These are phyloP conservation scores for Rubia occidens DNA, from an alignment of 305 asterid genomes.

Conservation along the genomic window DNA sequence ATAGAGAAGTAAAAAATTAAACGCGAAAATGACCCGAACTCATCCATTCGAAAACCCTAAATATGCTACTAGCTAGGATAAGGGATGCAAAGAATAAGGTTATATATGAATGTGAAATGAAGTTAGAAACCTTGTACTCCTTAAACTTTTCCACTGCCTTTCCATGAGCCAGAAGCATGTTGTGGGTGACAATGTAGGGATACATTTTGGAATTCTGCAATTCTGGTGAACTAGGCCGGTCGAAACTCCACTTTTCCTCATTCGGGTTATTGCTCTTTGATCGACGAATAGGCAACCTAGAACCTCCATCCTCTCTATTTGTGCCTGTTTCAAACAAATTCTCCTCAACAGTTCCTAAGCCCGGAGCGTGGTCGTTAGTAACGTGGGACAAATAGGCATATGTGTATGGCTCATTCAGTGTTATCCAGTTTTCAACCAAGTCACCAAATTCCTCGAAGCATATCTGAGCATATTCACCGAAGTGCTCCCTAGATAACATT, in stretches of 20 bases:
- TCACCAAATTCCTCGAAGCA: constrained; percentile 4
- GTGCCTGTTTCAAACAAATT: not conserved
- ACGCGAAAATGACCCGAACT: too few species aligned
- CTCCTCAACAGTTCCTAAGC: not conserved
- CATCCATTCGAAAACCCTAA: too few species aligned
- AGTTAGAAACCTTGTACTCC: not conserved
- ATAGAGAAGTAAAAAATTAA: too few species aligned
- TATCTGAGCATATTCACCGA: not conserved
- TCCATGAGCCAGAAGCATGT: constrained; percentile 27
- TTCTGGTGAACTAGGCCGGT: not conserved
- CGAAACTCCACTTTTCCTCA: not conserved
- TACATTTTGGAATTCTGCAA: not conserved
- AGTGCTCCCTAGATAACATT: not conserved
- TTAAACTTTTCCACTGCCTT: constrained; percentile 12
- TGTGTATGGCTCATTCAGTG: constrained; percentile 1
- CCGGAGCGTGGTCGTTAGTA: not conserved
- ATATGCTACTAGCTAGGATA: too few species aligned
- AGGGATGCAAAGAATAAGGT: too few species aligned
- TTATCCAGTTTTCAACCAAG: constrained; percentile 5
- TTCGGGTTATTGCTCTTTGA: not conserved
- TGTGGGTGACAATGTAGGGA: constrained; percentile 18
- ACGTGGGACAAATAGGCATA: constrained; percentile 6
- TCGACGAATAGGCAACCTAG: not conserved
- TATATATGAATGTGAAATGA: not conserved
- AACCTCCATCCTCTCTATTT: not conserved